Conservation (phyloP, 805 yeast species). For the Zygosaccharomyces rouxii region DNA sequence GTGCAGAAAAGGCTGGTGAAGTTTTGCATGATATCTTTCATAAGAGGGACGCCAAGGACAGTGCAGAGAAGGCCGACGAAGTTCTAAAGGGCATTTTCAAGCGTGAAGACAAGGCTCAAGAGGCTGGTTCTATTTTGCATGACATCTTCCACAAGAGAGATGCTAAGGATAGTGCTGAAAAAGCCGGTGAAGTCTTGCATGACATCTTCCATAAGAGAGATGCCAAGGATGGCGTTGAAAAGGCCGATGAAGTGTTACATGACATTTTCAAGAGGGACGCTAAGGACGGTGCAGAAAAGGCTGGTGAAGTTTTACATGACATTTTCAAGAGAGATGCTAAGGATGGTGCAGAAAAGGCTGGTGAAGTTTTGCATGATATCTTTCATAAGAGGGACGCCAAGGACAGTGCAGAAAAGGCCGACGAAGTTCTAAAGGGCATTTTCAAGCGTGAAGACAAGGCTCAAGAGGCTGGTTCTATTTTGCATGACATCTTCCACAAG, state of each 20-base stretch:
- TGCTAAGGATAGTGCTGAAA: background rate
- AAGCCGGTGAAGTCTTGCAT: background rate
- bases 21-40: background rate
- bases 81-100: background rate
- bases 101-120: background rate
- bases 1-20: background rate
- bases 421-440: background rate
- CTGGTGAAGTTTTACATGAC: background rate
- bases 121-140: background rate
- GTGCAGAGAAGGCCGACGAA: background rate
- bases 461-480: background rate
- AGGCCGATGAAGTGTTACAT: background rate
- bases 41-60: too few species aligned
- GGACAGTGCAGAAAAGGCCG: background rate
- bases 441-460: background rate
- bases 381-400: background rate
- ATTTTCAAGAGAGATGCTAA: background rate
- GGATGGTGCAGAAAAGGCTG: background rate
- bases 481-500: constrained; percentile 1
- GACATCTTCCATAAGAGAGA: background rate
- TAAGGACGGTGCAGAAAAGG: background rate
- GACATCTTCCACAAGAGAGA: background rate
- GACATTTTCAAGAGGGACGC: background rate
- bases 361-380: constrained; percentile 1
- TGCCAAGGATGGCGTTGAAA: background rate